Percentiles rank a stretch among this genome's conserved stretches.
These are phyloP conservation scores for Globisporangium nagaii DNA, from an alignment of 352 stramenopile species.

Conservation along the genomic window DNA sequence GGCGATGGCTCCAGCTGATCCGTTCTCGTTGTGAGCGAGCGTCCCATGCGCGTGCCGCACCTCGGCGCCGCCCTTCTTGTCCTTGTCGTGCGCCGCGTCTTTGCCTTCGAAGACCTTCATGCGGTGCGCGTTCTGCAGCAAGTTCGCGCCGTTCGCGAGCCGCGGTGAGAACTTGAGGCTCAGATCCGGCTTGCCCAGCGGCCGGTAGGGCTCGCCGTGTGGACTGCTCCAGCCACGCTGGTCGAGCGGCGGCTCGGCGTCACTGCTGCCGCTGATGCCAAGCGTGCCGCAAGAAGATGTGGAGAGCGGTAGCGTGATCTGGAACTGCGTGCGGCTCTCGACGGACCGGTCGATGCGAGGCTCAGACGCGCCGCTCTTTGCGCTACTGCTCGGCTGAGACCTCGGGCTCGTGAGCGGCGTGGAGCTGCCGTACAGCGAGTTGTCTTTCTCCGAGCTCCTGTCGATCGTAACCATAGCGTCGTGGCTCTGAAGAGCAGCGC, in stretches of 20 bases:
- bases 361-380: not conserved
- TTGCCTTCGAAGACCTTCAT: slow-evolving; percentile 20
- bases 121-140: slow-evolving; percentile 30
- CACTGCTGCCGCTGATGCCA: too few relatives aligned
- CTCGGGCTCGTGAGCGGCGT: not conserved
- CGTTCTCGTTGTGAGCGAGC: not conserved
- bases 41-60: not conserved
- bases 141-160: slow-evolving; percentile 25
- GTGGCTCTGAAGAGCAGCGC: not conserved
- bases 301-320: slow-evolving; percentile 35
- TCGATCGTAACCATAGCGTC: not conserved
- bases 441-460: not conserved
- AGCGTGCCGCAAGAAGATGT: not conserved
- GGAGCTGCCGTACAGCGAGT: not conserved
- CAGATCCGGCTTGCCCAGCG: slow-evolving; percentile 59
- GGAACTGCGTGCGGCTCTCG: slow-evolving; percentile 44
- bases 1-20: not conserved
- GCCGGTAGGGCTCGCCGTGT: slow-evolving; percentile 61
- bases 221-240: slow-evolving; percentile 63
- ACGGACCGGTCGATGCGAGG: slow-evolving; percentile 35
- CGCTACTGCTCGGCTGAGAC: not conserved
- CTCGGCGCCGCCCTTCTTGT: not conserved
- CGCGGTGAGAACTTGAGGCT: slow-evolving; percentile 62
- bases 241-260: slow-evolving; percentile 7
- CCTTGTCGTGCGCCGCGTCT: not conserved